Evolutionary conservation across 192 early-diverging fungal genomes (phyloP).

Genomic region (Coemansia sp.): DNA sequence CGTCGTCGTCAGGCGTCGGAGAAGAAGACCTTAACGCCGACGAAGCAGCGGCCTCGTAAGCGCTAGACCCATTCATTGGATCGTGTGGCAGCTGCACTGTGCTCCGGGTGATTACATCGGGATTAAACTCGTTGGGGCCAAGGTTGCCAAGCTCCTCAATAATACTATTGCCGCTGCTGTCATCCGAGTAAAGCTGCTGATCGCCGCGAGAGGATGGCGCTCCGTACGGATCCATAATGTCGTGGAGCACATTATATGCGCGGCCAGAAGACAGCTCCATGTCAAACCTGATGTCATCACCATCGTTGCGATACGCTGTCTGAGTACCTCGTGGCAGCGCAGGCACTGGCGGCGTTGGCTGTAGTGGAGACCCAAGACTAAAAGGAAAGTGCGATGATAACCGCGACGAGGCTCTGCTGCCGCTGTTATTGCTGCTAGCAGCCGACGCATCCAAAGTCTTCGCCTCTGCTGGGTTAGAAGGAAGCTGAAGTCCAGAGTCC

Average conservation of each 20-base stretch:
- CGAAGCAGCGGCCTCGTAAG: background rate
- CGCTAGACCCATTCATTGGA: background rate
- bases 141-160: slow-evolving; percentile 33
- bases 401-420: slow-evolving; percentile 7
- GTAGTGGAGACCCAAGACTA: slow-evolving; percentile 21
- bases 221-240: slow-evolving; percentile 49
- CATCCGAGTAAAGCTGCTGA: slow-evolving; percentile 39
- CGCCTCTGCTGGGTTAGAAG: background rate
- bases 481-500: slow-evolving; percentile 2
- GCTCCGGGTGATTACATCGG: slow-evolving; percentile 16
- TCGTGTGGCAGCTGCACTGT: background rate
- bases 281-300: slow-evolving; percentile 19
- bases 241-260: slow-evolving; percentile 38
- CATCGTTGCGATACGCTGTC: slow-evolving; percentile 10
- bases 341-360: slow-evolving; percentile 25
- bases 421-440: background rate
- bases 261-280: slow-evolving; percentile 36
- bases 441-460: background rate
- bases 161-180: slow-evolving; percentile 37
- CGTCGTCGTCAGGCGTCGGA: slow-evolving; percentile 1
- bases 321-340: slow-evolving; percentile 13
- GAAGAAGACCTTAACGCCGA: background rate
- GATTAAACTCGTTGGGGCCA: slow-evolving; percentile 26
- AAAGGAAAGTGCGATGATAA: slow-evolving; percentile 16
- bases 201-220: slow-evolving; percentile 19